Percentiles rank a stretch among this genome's conserved stretches.
Evolutionary conservation across 2,329 filamentous ascomycete genomes (phyloP).

Genomic region (Diplodia sapinea): DNA sequence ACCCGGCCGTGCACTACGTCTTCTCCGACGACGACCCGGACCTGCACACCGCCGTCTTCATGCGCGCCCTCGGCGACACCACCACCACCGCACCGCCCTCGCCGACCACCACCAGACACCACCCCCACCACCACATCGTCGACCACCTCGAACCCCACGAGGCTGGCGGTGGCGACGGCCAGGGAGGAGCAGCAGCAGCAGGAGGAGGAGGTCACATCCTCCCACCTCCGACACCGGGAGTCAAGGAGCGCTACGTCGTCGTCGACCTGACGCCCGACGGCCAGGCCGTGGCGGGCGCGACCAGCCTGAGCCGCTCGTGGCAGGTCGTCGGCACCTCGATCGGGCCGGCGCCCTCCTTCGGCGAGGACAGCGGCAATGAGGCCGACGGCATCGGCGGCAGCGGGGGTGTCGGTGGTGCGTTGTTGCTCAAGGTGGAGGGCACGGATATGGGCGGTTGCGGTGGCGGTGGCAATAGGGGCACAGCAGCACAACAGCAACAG

Average conservation of each 20-base stretch:
- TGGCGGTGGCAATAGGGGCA: not conserved
- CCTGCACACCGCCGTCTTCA: conserved; percentile 69
- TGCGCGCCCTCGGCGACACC: conserved; percentile 60
- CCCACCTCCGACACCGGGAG: conserved; percentile 54
- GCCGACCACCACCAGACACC: conserved; percentile 20
- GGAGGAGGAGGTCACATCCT: conserved; percentile 35
- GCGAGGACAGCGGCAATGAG: conserved; percentile 46
- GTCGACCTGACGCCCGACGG: conserved; percentile 58
- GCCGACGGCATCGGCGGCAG: conserved; percentile 26
- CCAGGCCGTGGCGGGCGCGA: conserved; percentile 67
- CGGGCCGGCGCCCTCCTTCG: conserved; percentile 67
- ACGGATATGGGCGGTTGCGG: conserved; percentile 45
- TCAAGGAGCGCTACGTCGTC: conserved; percentile 63
- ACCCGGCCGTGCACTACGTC: conserved; percentile 88
- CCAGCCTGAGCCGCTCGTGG: conserved; percentile 77
- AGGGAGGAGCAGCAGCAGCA: conserved; percentile 37
- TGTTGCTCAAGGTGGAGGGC: conserved; percentile 70
- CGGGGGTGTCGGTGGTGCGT: conserved; percentile 38
- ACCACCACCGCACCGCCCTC: conserved; percentile 43
- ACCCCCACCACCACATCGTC: conserved; percentile 39
- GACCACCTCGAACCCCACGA: conserved; percentile 37
- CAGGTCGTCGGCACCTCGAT: conserved; percentile 64
- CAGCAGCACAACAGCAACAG: conserved; percentile 21
- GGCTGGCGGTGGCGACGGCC: conserved; percentile 27
- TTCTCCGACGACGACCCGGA: conserved; percentile 91